Evolutionary conservation across 23 red algal genomes (phyloP).

Genomic region (Porphyridium purpureum): DNA sequence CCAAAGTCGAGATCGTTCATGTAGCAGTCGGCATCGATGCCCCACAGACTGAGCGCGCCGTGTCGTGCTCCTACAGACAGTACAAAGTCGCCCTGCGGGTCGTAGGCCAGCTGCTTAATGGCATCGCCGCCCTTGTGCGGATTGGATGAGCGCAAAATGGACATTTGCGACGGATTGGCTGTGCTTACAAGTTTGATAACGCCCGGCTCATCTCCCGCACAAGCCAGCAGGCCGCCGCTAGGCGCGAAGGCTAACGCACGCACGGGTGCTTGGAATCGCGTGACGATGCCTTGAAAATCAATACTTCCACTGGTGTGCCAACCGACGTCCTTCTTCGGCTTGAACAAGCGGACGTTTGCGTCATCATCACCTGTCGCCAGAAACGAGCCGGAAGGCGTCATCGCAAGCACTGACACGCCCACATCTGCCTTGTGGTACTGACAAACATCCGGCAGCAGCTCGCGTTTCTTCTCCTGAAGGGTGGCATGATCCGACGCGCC

Average conservation of each 20-base stretch:
- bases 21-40: slow-evolving; percentile 13
- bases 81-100: slow-evolving; percentile 39
- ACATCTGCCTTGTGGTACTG: too few relatives aligned
- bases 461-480: too few relatives aligned
- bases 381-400: slow-evolving; percentile 4
- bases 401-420: too few relatives aligned
- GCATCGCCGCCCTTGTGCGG: slow-evolving; percentile 13
- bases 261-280: slow-evolving; percentile 32
- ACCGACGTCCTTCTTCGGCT: neutral
- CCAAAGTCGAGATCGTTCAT: slow-evolving; percentile 16
- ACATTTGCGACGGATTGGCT: slow-evolving; percentile 14
- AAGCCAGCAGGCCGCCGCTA: slow-evolving; percentile 23
- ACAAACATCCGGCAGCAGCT: too few relatives aligned
- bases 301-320: neutral
- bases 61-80: slow-evolving; percentile 25
- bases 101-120: slow-evolving; percentile 20
- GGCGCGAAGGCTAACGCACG: slow-evolving; percentile 35
- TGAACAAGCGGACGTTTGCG: slow-evolving; percentile 36
- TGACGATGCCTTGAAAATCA: slow-evolving; percentile 8
- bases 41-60: slow-evolving; percentile 21
- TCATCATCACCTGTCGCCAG: slow-evolving; percentile 44
- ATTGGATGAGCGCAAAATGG: slow-evolving; percentile 11
- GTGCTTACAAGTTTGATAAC: slow-evolving; percentile 49
- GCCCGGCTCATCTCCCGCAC: slow-evolving; percentile 56
- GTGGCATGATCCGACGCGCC: too few relatives aligned